Base-by-base conservation (phyloP, 495 filamentous ascomycete genomes). In the Thozetella sp. region DNA sequence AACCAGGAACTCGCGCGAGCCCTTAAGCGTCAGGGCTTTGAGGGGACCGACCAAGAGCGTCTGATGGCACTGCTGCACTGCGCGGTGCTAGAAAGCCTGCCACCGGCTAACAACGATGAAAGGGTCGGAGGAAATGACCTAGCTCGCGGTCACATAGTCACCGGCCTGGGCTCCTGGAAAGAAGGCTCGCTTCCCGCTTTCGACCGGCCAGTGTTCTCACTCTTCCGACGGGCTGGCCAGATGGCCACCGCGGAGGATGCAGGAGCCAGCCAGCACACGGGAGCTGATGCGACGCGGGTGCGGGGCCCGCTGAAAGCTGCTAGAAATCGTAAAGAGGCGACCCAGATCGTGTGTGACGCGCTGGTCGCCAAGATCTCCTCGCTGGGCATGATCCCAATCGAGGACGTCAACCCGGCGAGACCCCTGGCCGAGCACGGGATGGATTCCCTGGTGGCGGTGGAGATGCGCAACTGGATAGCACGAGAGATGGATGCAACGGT, bases 381-480 rank as follows among this genome's bases (percentile, higher is more conserved):
- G 19, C 73, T 84, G 17, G 62, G 86, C 15, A 78, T 81, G 61
- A 69, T 80, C 2, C 71, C 78, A 1, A 46, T 69, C 2, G 80
- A 81, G 6, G 78, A 85, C 17, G 63, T 88, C 27, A 79, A 85
- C 54, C 69, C 74, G 10, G 67, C 72, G 19, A 64, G 73, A 52
- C 76, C 82, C 4, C 78, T 87, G 40, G 69, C 69, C 2, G 75
- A 74, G 2, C 83, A 83, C 55, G 88, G 88, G 0, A 54, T 90
- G 19, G 88, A 90, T 56, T 90, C 88, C 20, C 73, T 90, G 22
- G 80, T 83, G 0, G 83, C 84, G 0, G 82, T 90, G 27, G 88
- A 90, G 64, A 65, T 89, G 22, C 73, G 85, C 37, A 86, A 86
- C 55, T 90, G 87, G 88, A 80, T 88, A 30, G 71, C 77, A 2